Conservation (phyloP, 371 early-diverging fungal species). For the Catenaria anguillulae region DNA sequence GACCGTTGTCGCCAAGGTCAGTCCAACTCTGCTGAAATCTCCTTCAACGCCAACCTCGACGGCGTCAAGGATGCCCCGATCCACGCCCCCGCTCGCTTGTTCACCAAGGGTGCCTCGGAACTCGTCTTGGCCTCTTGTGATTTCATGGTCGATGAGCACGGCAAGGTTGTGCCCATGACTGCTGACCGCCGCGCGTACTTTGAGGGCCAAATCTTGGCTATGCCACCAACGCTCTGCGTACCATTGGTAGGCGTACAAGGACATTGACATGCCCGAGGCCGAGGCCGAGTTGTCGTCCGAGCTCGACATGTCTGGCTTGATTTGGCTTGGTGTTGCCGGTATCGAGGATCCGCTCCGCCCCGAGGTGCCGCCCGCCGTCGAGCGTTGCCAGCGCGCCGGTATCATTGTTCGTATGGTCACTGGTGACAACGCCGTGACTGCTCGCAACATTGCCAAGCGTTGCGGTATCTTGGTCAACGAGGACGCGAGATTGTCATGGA, state of each 20-base stretch:
- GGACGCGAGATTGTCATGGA: slow-evolving; percentile 52
- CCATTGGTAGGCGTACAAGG: slow-evolving; percentile 58
- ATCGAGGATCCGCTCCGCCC: slow-evolving; percentile 86
- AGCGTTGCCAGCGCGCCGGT: slow-evolving; percentile 67
- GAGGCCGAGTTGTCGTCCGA: slow-evolving; percentile 26
- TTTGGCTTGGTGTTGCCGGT: slow-evolving; percentile 68
- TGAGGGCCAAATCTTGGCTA: slow-evolving; percentile 47
- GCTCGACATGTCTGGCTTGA: slow-evolving; percentile 17
- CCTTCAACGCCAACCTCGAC: neutral
- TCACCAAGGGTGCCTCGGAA: slow-evolving; percentile 76
- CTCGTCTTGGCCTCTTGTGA: slow-evolving; percentile 51
- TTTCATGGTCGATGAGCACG: slow-evolving; percentile 37
- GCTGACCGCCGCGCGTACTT: slow-evolving; percentile 27
- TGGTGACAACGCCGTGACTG: slow-evolving; percentile 85
- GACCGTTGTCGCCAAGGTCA: slow-evolving; percentile 15
- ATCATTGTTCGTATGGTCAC: slow-evolving; percentile 94
- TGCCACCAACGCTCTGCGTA: slow-evolving; percentile 74
- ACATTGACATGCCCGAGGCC: slow-evolving; percentile 33
- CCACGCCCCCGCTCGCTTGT: slow-evolving; percentile 29
- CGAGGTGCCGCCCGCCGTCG: slow-evolving; percentile 70
- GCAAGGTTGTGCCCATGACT: slow-evolving; percentile 33
- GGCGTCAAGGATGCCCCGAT: slow-evolving; percentile 16
- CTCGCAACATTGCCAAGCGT: slow-evolving; percentile 71
- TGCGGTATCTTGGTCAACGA: slow-evolving; percentile 65
- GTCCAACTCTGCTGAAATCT: neutral